These are phyloP conservation scores for Colletotrichum caudatum DNA, from an alignment of 2,329 filamentous ascomycete species.

Conservation along the genomic window DNA sequence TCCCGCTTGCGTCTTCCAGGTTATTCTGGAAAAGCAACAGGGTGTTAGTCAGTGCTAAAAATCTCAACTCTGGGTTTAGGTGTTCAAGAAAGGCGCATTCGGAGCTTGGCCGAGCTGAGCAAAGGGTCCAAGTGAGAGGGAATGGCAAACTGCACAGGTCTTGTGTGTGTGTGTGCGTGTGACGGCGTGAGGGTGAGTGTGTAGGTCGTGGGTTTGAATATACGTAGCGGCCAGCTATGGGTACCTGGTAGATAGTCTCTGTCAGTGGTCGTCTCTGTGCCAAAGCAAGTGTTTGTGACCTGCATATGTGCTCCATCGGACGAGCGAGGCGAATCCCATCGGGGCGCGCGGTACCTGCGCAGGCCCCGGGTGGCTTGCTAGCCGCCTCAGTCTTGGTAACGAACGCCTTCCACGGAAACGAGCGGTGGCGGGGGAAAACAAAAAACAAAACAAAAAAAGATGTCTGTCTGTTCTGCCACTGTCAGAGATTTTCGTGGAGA, in stretches of 20 bases:
- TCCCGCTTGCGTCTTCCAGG: constrained; percentile 25
- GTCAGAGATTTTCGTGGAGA: constrained; percentile 19
- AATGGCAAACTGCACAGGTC: neutral
- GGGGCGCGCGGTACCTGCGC: constrained; percentile 8
- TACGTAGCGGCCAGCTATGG: no score
- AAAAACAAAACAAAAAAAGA: no score
- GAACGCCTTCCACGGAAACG: constrained; percentile 5
- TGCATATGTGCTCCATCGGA: constrained; percentile 25
- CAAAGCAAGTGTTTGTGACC: constrained; percentile 1
- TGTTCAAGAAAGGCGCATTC: constrained; percentile 11
- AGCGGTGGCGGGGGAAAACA: neutral
- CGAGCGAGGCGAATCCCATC: constrained; percentile 21
- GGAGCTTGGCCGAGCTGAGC: constrained; percentile 12
- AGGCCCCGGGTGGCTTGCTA: constrained; percentile 23
- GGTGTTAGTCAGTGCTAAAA: constrained; percentile 17
- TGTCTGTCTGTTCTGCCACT: constrained; percentile 13
- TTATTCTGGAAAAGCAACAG: constrained; percentile 35
- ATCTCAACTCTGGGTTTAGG: constrained; percentile 4
- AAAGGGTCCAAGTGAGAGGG: constrained; percentile 22
- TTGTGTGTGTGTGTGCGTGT: no score
- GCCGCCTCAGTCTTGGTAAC: neutral
- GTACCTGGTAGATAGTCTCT: neutral
- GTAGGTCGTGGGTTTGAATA: neutral
- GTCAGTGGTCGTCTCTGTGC: constrained; percentile 25
- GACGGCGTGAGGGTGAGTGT: neutral